These are phyloP conservation scores for Lipomyces japonicus DNA, from an alignment of 805 yeast genomes.

Conservation along the genomic window DNA sequence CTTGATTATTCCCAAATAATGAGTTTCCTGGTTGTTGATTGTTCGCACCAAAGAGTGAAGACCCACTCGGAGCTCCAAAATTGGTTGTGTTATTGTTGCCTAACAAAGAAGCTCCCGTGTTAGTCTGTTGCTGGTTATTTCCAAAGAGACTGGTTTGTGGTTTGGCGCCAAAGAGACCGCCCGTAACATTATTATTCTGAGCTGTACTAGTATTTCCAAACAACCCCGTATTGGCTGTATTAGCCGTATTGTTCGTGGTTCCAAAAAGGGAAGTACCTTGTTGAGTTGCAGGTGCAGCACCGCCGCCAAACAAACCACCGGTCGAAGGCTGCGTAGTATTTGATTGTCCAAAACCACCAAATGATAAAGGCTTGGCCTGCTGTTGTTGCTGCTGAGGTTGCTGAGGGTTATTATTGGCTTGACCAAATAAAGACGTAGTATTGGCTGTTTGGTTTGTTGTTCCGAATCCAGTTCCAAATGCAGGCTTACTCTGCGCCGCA, in stretches of 20 bases:
- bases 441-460: conserved; percentile 27
- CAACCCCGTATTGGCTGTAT: conserved; percentile 26
- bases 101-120: conserved; percentile 23
- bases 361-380: conserved; percentile 4
- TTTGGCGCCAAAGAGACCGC: conserved; percentile 36
- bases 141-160: conserved; percentile 29
- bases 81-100: conserved; percentile 32
- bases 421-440: conserved; percentile 25
- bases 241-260: conserved; percentile 29
- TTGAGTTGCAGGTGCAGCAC: conserved; percentile 11
- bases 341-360: conserved; percentile 8
- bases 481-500: conserved; percentile 25
- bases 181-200: conserved; percentile 28
- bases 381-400: conserved; percentile 2
- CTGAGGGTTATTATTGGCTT: conserved; percentile 9
- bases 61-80: conserved; percentile 35
- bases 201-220: conserved; percentile 28
- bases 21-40: conserved; percentile 22
- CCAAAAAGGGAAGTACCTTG: conserved; percentile 31
- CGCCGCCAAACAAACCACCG: conserved; percentile 43
- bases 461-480: conserved; percentile 37
- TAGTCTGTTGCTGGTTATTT: conserved; percentile 26
- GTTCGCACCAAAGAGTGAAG: conserved; percentile 23
- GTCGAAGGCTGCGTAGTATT: conserved; percentile 7
- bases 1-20: conserved; percentile 22